Evolutionary conservation across 768 basidiomycete genomes (phyloP).

Genomic region (Suillus bovinus): DNA sequence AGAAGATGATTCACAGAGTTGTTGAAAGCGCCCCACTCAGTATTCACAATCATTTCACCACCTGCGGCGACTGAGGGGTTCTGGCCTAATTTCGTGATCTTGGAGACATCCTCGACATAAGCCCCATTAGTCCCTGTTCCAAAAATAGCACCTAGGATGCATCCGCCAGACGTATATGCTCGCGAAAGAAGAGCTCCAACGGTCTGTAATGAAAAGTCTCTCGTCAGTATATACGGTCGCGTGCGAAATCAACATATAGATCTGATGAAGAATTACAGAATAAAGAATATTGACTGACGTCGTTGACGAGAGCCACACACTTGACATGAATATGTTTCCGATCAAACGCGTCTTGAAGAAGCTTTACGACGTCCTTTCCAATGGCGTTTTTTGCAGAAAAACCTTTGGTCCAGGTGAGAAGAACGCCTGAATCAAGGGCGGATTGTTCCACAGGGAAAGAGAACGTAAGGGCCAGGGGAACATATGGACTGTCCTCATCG

Average conservation of each 20-base stretch:
- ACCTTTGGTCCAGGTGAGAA: slow-evolving; percentile 96
- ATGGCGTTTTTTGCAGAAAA: slow-evolving; percentile 90
- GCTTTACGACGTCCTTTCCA: slow-evolving; percentile 84
- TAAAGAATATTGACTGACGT: slow-evolving; percentile 51
- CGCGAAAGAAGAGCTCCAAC: slow-evolving; percentile 93
- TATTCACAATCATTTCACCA: slow-evolving; percentile 92
- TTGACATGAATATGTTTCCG: slow-evolving; percentile 89
- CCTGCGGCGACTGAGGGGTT: slow-evolving; percentile 56
- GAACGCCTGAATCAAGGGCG: slow-evolving; percentile 84
- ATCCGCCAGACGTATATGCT: slow-evolving; percentile 91
- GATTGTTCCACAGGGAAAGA: slow-evolving; percentile 98
- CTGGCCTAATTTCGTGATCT: slow-evolving; percentile 82
- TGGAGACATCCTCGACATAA: slow-evolving; percentile 86
- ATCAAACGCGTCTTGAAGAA: slow-evolving; percentile 91
- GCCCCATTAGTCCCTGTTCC: slow-evolving; percentile 99
- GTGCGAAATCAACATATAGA: slow-evolving; percentile 10
- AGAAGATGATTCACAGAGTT: slow-evolving; percentile 64
- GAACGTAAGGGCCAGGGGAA: slow-evolving; percentile 90
- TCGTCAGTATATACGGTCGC: slow-evolving; percentile 13
- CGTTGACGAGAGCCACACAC: slow-evolving; percentile 92
- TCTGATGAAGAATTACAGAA: background rate
- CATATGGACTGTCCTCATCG: slow-evolving; percentile 39
- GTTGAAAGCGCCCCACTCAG: slow-evolving; percentile 98
- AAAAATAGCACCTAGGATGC: slow-evolving; percentile 88
- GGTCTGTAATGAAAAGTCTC: slow-evolving; percentile 53